A percentile compares a stretch with the other conserved stretches of the same genome.
Conservation (phyloP, 371 early-diverging fungal genomes). For the Mucor lusitanicus region DNA sequence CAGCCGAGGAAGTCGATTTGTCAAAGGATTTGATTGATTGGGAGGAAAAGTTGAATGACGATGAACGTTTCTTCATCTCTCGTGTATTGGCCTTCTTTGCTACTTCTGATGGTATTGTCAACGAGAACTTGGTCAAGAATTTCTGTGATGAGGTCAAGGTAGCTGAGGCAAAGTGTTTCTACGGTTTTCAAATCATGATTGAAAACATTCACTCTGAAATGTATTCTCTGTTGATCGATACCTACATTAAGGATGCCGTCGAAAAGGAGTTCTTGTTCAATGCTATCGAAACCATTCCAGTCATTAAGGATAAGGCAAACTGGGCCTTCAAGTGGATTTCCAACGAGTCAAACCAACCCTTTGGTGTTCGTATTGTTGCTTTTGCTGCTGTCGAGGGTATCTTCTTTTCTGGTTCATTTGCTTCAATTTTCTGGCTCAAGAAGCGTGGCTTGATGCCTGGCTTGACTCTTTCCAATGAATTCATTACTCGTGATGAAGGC, state of each 20-base stretch:
- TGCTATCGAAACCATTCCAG: slow-evolving; percentile 94
- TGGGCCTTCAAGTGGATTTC: slow-evolving; percentile 99
- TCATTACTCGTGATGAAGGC: slow-evolving; percentile 99
- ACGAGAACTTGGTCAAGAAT: slow-evolving; percentile 96
- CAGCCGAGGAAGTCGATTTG: slow-evolving; percentile 98
- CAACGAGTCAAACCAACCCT: slow-evolving; percentile 70
- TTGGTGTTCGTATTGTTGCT: slow-evolving; percentile 95
- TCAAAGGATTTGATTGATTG: slow-evolving; percentile 94
- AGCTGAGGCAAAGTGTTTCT: slow-evolving; percentile 97
- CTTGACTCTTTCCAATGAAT: slow-evolving; percentile 98
- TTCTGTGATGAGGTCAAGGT: slow-evolving; percentile 97
- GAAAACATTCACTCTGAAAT: slow-evolving; percentile 99
- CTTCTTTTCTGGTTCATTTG: slow-evolving; percentile 99
- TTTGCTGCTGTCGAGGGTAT: slow-evolving; percentile 99
- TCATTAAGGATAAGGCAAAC: slow-evolving; percentile 96
- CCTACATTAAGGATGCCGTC: slow-evolving; percentile 90
- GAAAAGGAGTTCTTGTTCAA: slow-evolving; percentile 92
- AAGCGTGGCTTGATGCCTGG: slow-evolving; percentile 99
- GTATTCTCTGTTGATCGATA: slow-evolving; percentile 98
- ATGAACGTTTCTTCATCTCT: slow-evolving; percentile 96
- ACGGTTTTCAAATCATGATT: slow-evolving; percentile 99
- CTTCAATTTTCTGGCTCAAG: slow-evolving; percentile 99
- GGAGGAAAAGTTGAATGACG: slow-evolving; percentile 86
- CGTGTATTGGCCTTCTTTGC: slow-evolving; percentile 99
- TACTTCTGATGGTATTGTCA: slow-evolving; percentile 99